Base-by-base conservation (phyloP, 495 filamentous ascomycete species). In the Neurospora discreta region DNA sequence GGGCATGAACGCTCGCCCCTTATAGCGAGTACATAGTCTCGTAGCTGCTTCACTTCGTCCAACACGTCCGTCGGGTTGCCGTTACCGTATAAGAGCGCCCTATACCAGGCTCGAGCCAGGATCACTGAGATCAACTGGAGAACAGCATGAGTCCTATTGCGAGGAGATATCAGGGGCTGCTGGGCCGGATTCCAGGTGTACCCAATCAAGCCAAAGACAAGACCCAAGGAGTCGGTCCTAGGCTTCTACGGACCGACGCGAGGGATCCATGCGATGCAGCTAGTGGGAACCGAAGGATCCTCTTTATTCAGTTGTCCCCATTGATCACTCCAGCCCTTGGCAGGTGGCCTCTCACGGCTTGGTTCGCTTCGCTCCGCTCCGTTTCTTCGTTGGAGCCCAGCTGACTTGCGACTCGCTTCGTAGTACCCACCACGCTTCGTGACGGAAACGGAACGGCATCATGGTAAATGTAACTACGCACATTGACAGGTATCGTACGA, bases 201-300 rank as follows among this genome's bases (percentile, higher is more conserved):
- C 15, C 52, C 26, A 60, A 60, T 60, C 26, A 60, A 60, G 52
- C 26, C 5, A 60, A 60, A 23, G 18, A 60, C 52, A 60, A 16
- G 52, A 33, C 52, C 52, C 52, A 60, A 60, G 52, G 23, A 60
- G 23, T 33, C 52, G 52, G 52, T 26, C 52, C 52, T 16, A 33
- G 52, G 11, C 23, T 58, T 58, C 46, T 13, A 58, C 46, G 20
- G 52, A 60, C 73, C 78, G 79, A 79, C 78, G 79, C 75, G 75
- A 72, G 69, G 42, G 69, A n/a, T 33, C 67, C 72, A 74, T 75
- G 74, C 74, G 52, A 60, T 60, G 52, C 52, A 60, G 52, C 26
- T 60, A 60, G 52, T 60, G 52, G 52, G 15, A 26, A 60, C 52
- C 52, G 52, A 60, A 60, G 15, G 23, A 33, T 60, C 52, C 26